Conservation (phyloP, 2,329 filamentous ascomycete species). For the Fusarium brachygibbosum region DNA sequence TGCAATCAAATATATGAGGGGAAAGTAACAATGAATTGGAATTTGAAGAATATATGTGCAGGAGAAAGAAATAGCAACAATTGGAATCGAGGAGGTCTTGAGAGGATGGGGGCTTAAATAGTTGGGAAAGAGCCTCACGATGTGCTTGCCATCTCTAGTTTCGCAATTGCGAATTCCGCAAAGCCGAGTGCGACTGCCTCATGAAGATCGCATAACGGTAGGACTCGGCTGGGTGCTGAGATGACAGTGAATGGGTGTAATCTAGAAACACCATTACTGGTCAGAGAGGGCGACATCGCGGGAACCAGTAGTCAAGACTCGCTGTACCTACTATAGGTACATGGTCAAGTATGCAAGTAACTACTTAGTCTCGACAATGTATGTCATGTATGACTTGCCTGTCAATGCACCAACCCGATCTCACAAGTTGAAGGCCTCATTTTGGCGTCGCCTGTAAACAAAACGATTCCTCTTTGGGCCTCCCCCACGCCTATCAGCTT, state of each 20-base stretch:
- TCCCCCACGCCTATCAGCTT: slow-evolving; percentile 23
- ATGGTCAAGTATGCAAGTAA: slow-evolving; percentile 4
- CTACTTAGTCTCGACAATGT: slow-evolving; percentile 20
- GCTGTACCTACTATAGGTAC: not conserved
- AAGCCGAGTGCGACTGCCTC: slow-evolving; percentile 22
- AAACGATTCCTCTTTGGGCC: slow-evolving; percentile 28
- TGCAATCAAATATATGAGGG: not conserved
- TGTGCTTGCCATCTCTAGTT: not conserved
- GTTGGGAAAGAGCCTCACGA: slow-evolving; percentile 11
- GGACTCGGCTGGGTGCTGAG: slow-evolving; percentile 1
- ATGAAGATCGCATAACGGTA: slow-evolving; percentile 14
- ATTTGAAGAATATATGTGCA: not conserved
- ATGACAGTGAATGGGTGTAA: slow-evolving; percentile 1
- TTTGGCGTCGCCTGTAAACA: slow-evolving; percentile 33
- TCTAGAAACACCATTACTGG: slow-evolving; percentile 21
- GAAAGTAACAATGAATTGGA: not conserved
- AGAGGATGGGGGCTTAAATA: slow-evolving; percentile 24
- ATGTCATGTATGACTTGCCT: slow-evolving; percentile 41
- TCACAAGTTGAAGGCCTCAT: slow-evolving; percentile 21
- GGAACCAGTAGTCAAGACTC: not conserved
- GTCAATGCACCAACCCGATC: slow-evolving; percentile 12
- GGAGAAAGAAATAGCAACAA: not conserved
- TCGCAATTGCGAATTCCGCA: slow-evolving; percentile 41
- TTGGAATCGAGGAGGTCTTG: not conserved
- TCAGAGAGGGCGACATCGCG: slow-evolving; percentile 2